Conservation (phyloP, 129 eudicot species). For the Apium graveolens region DNA sequence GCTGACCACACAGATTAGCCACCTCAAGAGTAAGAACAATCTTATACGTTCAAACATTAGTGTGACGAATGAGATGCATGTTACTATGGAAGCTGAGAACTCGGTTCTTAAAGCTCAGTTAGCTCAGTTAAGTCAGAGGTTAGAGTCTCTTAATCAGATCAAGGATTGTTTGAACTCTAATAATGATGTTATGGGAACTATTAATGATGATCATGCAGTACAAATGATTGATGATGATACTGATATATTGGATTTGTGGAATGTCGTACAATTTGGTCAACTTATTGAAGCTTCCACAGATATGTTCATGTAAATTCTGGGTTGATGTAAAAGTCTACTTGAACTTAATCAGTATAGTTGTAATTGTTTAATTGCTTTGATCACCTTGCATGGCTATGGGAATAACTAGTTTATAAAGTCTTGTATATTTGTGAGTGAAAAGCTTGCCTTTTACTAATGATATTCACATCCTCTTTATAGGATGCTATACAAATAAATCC, state of each 20-base stretch:
- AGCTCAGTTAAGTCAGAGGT: slow-evolving; percentile 47
- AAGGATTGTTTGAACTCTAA: slow-evolving; percentile 18
- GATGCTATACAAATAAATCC: too few species aligned
- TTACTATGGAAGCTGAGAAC: slow-evolving; percentile 56
- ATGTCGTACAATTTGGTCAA: slow-evolving; percentile 25
- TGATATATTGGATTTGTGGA: slow-evolving; percentile 41
- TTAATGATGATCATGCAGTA: slow-evolving; percentile 3
- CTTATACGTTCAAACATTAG: slow-evolving; percentile 29
- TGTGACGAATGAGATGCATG: slow-evolving; percentile 30
- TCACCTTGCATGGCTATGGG: too few species aligned
- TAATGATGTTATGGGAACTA: slow-evolving; percentile 6
- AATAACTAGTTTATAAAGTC: too few species aligned
- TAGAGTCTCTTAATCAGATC: slow-evolving; percentile 48
- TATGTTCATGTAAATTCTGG: slow-evolving; percentile 18
- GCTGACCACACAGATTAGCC: slow-evolving; percentile 29
- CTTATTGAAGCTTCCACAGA: slow-evolving; percentile 32
- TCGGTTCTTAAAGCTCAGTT: slow-evolving; percentile 63
- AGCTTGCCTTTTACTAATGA: too few species aligned
- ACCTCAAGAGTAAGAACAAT: slow-evolving; percentile 51
- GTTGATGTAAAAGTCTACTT: too few species aligned
- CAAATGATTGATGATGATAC: slow-evolving; percentile 4
- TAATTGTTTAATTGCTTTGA: too few species aligned
- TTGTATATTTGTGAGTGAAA: too few species aligned
- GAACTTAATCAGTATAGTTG: neutral
- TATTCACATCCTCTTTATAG: too few species aligned